Evolutionary conservation across 2,329 filamentous ascomycete species (phyloP).

Genomic region (Botrytis fragariae): DNA sequence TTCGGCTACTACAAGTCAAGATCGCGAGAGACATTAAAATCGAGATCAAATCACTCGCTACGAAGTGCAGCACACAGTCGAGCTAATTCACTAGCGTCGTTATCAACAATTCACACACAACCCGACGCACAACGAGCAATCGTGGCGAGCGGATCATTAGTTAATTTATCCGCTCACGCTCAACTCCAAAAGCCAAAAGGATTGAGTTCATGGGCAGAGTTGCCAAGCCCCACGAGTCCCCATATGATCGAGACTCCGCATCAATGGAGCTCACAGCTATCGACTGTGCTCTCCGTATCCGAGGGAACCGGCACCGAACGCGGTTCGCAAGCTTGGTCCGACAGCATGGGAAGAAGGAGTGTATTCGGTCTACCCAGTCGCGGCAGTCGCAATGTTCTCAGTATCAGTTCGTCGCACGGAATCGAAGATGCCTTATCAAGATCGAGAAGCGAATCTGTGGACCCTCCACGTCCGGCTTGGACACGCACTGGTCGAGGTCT

Average conservation of each 20-base stretch:
- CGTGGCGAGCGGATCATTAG: conserved; percentile 33
- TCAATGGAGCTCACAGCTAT: conserved; percentile 63
- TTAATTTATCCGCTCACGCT: conserved; percentile 31
- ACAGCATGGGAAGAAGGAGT: conserved; percentile 45
- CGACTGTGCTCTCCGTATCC: conserved; percentile 61
- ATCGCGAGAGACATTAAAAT: conserved; percentile 50
- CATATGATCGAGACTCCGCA: conserved; percentile 51
- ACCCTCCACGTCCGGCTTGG: conserved; percentile 49
- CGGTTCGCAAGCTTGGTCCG: conserved; percentile 46
- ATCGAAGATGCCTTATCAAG: conserved; percentile 28
- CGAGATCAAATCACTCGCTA: conserved; percentile 19
- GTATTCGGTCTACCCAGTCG: conserved; percentile 49
- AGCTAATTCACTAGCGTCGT: conserved; percentile 53
- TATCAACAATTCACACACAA: conserved; percentile 50
- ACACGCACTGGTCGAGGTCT: conserved; percentile 38
- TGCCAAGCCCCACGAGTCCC: conserved; percentile 35
- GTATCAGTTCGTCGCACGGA: conserved; percentile 51
- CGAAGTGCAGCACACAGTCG: conserved; percentile 42
- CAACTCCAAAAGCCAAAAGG: conserved; percentile 23
- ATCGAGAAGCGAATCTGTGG: conserved; percentile 43
- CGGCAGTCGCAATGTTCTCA: conserved; percentile 50
- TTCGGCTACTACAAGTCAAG: conserved; percentile 50
- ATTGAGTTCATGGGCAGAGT: conserved; percentile 40
- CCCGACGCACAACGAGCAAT: conserved; percentile 35
- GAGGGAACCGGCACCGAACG: conserved; percentile 49